Evolutionary conservation across 768 basidiomycete species (phyloP).

Genomic region (Russula olivacea): DNA sequence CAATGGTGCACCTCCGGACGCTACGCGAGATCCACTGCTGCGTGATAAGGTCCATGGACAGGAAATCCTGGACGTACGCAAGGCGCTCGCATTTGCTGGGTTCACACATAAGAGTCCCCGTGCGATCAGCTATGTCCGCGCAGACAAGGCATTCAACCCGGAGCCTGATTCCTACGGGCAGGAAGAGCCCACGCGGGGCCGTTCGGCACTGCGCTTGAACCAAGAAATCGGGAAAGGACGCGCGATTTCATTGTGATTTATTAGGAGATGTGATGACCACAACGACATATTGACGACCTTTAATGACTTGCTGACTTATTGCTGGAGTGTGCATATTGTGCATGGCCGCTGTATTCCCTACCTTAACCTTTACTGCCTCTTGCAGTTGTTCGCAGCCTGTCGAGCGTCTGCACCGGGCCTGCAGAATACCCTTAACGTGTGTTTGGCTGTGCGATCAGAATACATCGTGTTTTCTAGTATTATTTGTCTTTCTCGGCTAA

Average conservation of each 20-base stretch:
- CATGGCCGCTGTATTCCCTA: slow-evolving; percentile 14
- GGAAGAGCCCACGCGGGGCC: slow-evolving; percentile 50
- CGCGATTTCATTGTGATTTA: slow-evolving; percentile 71
- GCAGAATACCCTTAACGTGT: slow-evolving; percentile 10
- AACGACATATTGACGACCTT: slow-evolving; percentile 13
- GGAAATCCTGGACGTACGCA: slow-evolving; percentile 83
- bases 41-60: slow-evolving; percentile 80
- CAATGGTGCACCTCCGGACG: slow-evolving; percentile 76
- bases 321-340: slow-evolving; percentile 13
- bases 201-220: slow-evolving; percentile 54
- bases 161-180: slow-evolving; percentile 47
- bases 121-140: slow-evolving; percentile 66
- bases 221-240: slow-evolving; percentile 65
- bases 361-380: slow-evolving; percentile 14
- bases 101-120: slow-evolving; percentile 89
- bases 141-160: slow-evolving; percentile 64
- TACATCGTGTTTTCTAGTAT: slow-evolving; percentile 11
- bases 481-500: slow-evolving; percentile 17
- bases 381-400: slow-evolving; percentile 2
- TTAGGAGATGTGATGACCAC: slow-evolving; percentile 16
- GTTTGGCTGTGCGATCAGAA: slow-evolving; percentile 10
- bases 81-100: slow-evolving; percentile 85
- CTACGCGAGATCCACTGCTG: slow-evolving; percentile 85
- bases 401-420: neutral
- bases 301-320: slow-evolving; percentile 9